Conservation (phyloP, 176 grass and related monocot genomes). For the Phragmites australis region DNA sequence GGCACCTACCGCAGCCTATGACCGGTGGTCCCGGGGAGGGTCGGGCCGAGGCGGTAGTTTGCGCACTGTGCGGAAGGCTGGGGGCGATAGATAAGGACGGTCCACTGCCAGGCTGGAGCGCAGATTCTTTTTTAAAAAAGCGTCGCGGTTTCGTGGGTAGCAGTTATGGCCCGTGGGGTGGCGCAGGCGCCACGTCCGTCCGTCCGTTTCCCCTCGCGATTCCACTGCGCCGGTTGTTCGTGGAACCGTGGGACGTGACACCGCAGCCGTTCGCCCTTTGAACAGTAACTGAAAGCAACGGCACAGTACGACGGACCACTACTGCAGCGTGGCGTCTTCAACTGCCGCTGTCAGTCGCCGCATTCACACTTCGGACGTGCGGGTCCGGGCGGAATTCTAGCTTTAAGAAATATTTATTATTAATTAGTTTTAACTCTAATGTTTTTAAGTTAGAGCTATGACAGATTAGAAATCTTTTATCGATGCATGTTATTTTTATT, state of each 20-base stretch:
- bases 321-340: neutral
- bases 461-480: no score
- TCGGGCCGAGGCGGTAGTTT: neutral
- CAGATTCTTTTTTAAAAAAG: neutral
- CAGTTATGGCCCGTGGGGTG: constrained; percentile 12
- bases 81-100: neutral
- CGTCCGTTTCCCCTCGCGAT: neutral
- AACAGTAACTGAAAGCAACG: constrained; percentile 11
- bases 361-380: neutral
- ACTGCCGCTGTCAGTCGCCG: neutral
- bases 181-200: no score
- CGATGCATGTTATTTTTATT: no score
- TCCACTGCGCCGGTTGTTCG: neutral
- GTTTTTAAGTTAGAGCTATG: no score
- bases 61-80: neutral
- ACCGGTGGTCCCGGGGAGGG: constrained; percentile 16
- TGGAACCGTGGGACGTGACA: neutral
- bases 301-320: neutral
- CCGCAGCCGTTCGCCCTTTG: neutral
- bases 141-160: constrained; percentile 12
- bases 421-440: no score
- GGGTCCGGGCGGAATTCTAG: no score
- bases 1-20: neutral
- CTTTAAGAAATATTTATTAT: no score
- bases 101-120: constrained; percentile 44